These are phyloP conservation scores for Podospora tetraspora DNA, from an alignment of 495 filamentous ascomycete genomes.

Conservation along the genomic window DNA sequence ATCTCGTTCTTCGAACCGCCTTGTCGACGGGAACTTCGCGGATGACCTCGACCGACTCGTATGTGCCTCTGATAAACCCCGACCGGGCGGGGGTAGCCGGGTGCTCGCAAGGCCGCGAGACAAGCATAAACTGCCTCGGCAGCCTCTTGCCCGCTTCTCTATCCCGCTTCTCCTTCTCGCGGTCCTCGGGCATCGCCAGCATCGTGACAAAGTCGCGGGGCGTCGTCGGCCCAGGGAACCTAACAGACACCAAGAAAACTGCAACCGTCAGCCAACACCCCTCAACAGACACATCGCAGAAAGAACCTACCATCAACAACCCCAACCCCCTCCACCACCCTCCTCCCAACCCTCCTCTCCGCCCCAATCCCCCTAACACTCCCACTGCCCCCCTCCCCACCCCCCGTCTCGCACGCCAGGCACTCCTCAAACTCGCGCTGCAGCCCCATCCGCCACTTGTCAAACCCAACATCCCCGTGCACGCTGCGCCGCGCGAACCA, in stretches of 20 bases:
- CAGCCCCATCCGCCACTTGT: slow-evolving; percentile 58
- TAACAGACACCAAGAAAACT: slow-evolving; percentile 81
- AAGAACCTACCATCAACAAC: slow-evolving; percentile 50
- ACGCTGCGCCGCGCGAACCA: slow-evolving; percentile 90
- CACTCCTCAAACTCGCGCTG: slow-evolving; percentile 59
- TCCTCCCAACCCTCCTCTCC: slow-evolving; percentile 62
- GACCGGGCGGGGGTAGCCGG: slow-evolving; percentile 59
- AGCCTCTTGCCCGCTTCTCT: slow-evolving; percentile 4
- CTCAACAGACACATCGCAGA: not conserved
- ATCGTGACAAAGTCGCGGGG: slow-evolving; percentile 82
- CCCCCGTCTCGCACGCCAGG: slow-evolving; percentile 42
- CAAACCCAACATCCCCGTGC: slow-evolving; percentile 60
- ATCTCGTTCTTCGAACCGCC: slow-evolving; percentile 29
- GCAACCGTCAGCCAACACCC: slow-evolving; percentile 6
- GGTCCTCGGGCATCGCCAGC: slow-evolving; percentile 54
- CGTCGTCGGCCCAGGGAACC: slow-evolving; percentile 84
- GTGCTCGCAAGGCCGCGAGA: slow-evolving; percentile 79
- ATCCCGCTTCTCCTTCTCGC: slow-evolving; percentile 1
- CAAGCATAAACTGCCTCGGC: slow-evolving; percentile 71
- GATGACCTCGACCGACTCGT: slow-evolving; percentile 90
- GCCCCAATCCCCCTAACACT: slow-evolving; percentile 80
- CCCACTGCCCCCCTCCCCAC: slow-evolving; percentile 44
- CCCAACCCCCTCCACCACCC: slow-evolving; percentile 49
- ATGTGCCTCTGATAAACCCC: slow-evolving; percentile 75
- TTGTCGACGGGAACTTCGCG: slow-evolving; percentile 63